Evolutionary conservation across 2,329 filamentous ascomycete species (phyloP).

Genomic region (Corinectria fuckeliana): DNA sequence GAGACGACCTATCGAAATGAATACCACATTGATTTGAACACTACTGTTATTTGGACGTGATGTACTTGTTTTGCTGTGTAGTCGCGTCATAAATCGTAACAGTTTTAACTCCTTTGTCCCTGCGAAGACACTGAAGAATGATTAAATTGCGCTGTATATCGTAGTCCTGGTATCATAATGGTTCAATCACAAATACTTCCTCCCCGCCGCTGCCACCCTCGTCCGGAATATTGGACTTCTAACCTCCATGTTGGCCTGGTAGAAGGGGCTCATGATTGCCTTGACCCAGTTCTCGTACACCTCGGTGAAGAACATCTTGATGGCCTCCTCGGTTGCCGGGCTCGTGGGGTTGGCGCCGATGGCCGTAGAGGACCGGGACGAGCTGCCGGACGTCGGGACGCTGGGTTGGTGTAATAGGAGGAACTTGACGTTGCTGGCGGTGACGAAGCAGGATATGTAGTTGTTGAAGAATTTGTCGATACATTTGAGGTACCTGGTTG

Average conservation of each 20-base stretch:
- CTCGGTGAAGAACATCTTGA: slow-evolving; percentile 92
- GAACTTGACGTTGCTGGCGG: slow-evolving; percentile 90
- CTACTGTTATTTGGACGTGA: too few species aligned
- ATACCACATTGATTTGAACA: slow-evolving; percentile 38
- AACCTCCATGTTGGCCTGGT: slow-evolving; percentile 83
- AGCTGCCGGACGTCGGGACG: slow-evolving; percentile 47
- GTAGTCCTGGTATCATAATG: slow-evolving; percentile 33
- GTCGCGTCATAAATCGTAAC: too few species aligned
- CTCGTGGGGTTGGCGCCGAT: slow-evolving; percentile 85
- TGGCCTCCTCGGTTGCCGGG: slow-evolving; percentile 92
- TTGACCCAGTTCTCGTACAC: slow-evolving; percentile 98
- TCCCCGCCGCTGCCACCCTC: slow-evolving; percentile 84
- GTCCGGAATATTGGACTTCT: slow-evolving; percentile 84
- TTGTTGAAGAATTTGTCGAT: slow-evolving; percentile 97
- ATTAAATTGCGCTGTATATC: slow-evolving; percentile 15
- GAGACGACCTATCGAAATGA: slow-evolving; percentile 43
- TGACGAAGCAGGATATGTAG: slow-evolving; percentile 94
- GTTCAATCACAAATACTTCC: slow-evolving; percentile 78
- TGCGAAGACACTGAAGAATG: background rate
- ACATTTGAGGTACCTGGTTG: slow-evolving; percentile 85
- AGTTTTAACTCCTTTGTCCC: too few species aligned
- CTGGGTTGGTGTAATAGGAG: slow-evolving; percentile 88
- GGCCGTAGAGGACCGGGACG: slow-evolving; percentile 67
- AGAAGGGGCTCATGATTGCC: slow-evolving; percentile 97
- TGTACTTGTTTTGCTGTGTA: slow-evolving; percentile 10